phyloP scores from a whole-genome alignment of 2,329 filamentous ascomycete genomes.

The Dothistroma pini region DNA sequence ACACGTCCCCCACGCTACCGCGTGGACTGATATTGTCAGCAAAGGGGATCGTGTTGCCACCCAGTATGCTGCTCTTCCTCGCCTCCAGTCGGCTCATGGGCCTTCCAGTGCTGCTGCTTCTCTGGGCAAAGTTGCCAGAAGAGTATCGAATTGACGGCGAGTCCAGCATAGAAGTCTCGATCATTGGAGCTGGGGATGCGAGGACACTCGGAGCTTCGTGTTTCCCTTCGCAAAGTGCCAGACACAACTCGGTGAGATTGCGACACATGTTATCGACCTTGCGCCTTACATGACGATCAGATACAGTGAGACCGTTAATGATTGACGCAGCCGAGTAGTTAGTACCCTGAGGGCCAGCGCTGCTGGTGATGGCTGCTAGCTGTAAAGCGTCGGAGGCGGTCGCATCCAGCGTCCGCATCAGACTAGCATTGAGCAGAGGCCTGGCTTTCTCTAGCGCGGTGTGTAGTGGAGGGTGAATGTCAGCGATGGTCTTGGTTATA shows the following conservation, averaged over 20 bases:
- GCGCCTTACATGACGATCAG: constrained; percentile 80
- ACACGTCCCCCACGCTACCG: constrained; percentile 29
- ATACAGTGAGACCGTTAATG: constrained; percentile 56
- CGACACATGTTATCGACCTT: constrained; percentile 93
- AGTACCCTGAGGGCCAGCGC: constrained; percentile 59
- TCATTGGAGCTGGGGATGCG: constrained; percentile 20
- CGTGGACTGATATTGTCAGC: constrained; percentile 29
- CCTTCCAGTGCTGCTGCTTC: constrained; percentile 27
- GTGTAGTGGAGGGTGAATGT: constrained; percentile 72
- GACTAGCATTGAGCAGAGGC: constrained; percentile 61
- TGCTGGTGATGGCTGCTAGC: constrained; percentile 73
- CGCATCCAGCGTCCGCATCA: constrained; percentile 76
- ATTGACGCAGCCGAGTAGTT: constrained; percentile 64
- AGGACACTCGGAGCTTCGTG: constrained; percentile 24
- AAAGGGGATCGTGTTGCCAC: constrained; percentile 17
- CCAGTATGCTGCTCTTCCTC: constrained; percentile 39
- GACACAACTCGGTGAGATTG: constrained; percentile 85
- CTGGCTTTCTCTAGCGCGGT: constrained; percentile 78
- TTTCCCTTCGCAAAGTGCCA: constrained; percentile 60
- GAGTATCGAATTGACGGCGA: constrained; percentile 12
- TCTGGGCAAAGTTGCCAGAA: neutral
- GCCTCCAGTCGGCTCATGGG: constrained; percentile 44
- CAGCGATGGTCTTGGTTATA: constrained; percentile 46
- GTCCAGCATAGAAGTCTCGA: constrained; percentile 13
- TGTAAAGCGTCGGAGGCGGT: constrained; percentile 77